Base-by-base conservation (phyloP, 805 yeast genomes). In the Kuraishia piskuri region DNA sequence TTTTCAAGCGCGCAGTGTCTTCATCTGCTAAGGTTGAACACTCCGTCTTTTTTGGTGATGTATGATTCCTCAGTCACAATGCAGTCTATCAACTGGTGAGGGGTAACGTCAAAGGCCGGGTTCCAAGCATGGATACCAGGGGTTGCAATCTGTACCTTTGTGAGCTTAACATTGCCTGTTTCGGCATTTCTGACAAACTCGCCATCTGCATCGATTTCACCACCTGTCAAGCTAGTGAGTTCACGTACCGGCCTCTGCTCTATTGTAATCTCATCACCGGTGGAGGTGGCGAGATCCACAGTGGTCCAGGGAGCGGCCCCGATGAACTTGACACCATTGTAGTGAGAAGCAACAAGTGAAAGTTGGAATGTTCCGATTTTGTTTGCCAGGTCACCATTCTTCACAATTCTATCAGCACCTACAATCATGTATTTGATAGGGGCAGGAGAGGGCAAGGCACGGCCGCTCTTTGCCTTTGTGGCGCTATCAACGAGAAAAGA, bases 241-340 rank as follows among this genome's bases (percentile, higher is more conserved):
- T 92, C 99, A 49, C 77, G 70, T 1, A 85, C 73, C 8, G 96
- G 92, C 62, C 99, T 81, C 67, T 90, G 88, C 69, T 92, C 99
- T 46, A 92, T 91, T 24, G 81, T 77, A 53, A 94, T 92, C 12
- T 78, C 82, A 37, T 78, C 86, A 22, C 98, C 98, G 2, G 79
- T 66, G 12, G 70, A 61, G 1, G 90, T 86, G 8, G 73, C 68
- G 55, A 76, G 69, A 66, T 92, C 99, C 58, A 92, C 83, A 0
- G 98, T 90, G 0, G 97, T 90, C 49, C 80, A 87, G 51, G 98
- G 98, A 1, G 97, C 98, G 25, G 97, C 98, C 9, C 94, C 96
- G 48, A 89, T 83, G 61, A 94, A 92, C 63, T 85, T 86, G 61
- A 91, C 82, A 6, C 80, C 84, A 53, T 78, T 78, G 52, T 79